Conservation (phyloP, 805 yeast genomes). For the Saccharomycopsis fermentans region DNA sequence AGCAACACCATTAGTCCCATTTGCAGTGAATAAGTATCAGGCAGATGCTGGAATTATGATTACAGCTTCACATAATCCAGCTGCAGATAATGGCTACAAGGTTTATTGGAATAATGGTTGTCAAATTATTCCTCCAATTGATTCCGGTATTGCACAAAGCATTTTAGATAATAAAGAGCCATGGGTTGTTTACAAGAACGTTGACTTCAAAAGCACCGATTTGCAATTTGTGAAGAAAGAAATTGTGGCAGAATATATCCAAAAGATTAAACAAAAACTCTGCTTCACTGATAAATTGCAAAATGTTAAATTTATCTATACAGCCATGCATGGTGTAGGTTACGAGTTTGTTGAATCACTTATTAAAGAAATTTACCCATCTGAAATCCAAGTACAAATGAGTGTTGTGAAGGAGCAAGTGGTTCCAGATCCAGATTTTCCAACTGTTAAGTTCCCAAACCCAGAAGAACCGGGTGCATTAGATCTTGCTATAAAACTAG, state of each 20-base stretch:
- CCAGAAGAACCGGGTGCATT: conserved; percentile 95
- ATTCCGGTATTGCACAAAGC: conserved; percentile 52
- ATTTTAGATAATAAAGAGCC: conserved; percentile 58
- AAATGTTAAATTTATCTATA: conserved; percentile 56
- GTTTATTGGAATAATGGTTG: conserved; percentile 92
- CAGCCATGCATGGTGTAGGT: conserved; percentile 97
- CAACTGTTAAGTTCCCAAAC: conserved; percentile 84
- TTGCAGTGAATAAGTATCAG: conserved; percentile 50
- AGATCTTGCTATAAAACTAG: conserved; percentile 53
- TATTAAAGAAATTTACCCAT: conserved; percentile 6
- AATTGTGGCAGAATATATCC: conserved; percentile 34
- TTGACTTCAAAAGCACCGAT: conserved; percentile 14
- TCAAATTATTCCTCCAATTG: conserved; percentile 92
- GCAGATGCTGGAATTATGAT: conserved; percentile 89
- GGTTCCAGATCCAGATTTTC: conserved; percentile 73
- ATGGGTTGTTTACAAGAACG: conserved; percentile 40
- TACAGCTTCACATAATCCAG: conserved; percentile 93
- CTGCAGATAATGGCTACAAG: conserved; percentile 85
- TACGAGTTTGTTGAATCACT: conserved; percentile 31
- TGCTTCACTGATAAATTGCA: not conserved
- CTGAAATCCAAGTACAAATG: conserved; percentile 20
- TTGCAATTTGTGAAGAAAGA: conserved; percentile 35
- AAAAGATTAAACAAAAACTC: conserved; percentile 20
- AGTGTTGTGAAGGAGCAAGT: conserved; percentile 52
- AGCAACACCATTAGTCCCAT: conserved; percentile 92